Conservation (phyloP, 768 basidiomycete species). For the Agaricus sinodeliciosus region DNA sequence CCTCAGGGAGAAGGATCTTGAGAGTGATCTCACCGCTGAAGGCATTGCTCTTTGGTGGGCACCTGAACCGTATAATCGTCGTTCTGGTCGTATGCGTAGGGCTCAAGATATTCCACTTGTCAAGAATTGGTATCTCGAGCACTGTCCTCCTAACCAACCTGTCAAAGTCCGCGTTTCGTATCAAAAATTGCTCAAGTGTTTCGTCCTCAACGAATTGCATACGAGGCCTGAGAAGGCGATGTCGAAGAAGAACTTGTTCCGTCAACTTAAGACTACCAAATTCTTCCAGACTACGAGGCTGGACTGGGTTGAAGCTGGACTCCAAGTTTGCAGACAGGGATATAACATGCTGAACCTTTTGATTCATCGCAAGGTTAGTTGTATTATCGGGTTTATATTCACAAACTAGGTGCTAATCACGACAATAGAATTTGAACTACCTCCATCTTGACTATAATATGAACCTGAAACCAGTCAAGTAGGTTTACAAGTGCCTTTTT, state of each 20-base stretch:
- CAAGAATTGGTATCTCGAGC: constrained; percentile 98
- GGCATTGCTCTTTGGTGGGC: constrained; percentile 99
- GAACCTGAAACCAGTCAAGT: constrained; percentile 96
- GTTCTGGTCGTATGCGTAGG: constrained; percentile 87
- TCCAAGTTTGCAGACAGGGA: constrained; percentile 97
- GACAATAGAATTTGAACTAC: constrained; percentile 75
- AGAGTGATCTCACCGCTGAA: constrained; percentile 90
- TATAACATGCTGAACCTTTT: constrained; percentile 99
- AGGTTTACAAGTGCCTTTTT: constrained; percentile 18
- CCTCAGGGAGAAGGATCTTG: constrained; percentile 69
- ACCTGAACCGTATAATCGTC: constrained; percentile 89
- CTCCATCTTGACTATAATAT: constrained; percentile 97
- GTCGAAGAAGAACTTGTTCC: constrained; percentile 96
- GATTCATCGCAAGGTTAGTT: constrained; percentile 88
- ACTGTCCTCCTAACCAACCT: constrained; percentile 92
- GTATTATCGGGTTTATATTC: neutral
- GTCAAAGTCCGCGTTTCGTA: constrained; percentile 99
- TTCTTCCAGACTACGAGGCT: constrained; percentile 98
- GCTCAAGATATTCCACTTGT: constrained; percentile 95
- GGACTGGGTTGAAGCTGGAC: constrained; percentile 98
- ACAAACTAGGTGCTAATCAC: neutral
- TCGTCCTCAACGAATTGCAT: constrained; percentile 90
- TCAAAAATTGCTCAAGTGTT: constrained; percentile 95
- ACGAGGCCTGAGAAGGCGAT: constrained; percentile 90
- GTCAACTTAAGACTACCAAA: constrained; percentile 95